These are phyloP conservation scores for Dalechampia spathulata DNA, from an alignment of 441 rosid species.

Conservation along the genomic window DNA sequence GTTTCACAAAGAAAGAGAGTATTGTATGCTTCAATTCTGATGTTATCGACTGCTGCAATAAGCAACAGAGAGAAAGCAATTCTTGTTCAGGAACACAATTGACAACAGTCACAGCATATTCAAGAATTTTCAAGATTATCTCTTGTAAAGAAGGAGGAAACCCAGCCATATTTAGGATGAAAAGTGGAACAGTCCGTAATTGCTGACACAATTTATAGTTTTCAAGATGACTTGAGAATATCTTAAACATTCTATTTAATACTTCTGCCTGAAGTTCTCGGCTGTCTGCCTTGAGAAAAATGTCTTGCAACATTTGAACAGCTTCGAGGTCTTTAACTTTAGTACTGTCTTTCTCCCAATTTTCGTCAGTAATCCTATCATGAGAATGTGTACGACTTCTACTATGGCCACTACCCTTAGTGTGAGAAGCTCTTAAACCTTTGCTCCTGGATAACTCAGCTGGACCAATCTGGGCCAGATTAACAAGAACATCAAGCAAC, in stretches of 20 bases:
- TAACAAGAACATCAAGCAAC: slow-evolving; percentile 98
- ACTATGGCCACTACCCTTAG: slow-evolving; percentile 45
- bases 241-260: slow-evolving; percentile 93
- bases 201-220: slow-evolving; percentile 94
- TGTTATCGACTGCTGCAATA: slow-evolving; percentile 93
- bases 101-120: slow-evolving; percentile 98
- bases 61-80: slow-evolving; percentile 95
- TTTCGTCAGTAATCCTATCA: slow-evolving; percentile 59
- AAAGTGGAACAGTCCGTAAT: slow-evolving; percentile 90
- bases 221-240: slow-evolving; percentile 98
- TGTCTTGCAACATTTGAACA: slow-evolving; percentile 97
- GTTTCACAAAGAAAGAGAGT: slow-evolving; percentile 94
- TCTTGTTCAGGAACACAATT: slow-evolving; percentile 99
- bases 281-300: slow-evolving; percentile 90
- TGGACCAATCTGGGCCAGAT: slow-evolving; percentile 93
- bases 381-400: slow-evolving; percentile 56
- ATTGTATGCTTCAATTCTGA: slow-evolving; percentile 88
- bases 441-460: slow-evolving; percentile 36
- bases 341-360: slow-evolving; percentile 68
- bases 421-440: slow-evolving; percentile 49
- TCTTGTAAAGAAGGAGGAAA: slow-evolving; percentile 94
- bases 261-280: slow-evolving; percentile 96
- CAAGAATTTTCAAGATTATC: slow-evolving; percentile 95
- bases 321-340: slow-evolving; percentile 99
- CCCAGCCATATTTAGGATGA: slow-evolving; percentile 94